These are phyloP conservation scores for Exophiala sideris DNA, from an alignment of 2,329 filamentous ascomycete genomes.

Conservation along the genomic window DNA sequence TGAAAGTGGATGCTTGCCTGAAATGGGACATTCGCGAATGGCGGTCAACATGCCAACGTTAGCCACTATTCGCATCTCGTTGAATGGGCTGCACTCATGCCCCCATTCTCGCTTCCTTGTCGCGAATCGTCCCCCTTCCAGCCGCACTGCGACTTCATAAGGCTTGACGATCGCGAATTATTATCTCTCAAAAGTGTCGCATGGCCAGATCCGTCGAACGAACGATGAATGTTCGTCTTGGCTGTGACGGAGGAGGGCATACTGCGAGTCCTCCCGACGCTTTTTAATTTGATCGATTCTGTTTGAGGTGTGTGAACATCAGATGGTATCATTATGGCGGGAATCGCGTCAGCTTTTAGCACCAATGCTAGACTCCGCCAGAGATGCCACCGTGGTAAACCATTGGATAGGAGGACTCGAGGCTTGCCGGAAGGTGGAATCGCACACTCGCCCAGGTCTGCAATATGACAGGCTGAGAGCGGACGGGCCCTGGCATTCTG, in stretches of 20 bases:
- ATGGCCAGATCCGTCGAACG: no score
- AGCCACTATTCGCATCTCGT: background rate
- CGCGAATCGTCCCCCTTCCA: no score
- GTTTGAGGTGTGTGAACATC: background rate
- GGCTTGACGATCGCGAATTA: no score
- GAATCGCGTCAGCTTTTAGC: constrained; percentile 19
- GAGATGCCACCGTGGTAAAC: background rate
- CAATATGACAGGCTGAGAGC: constrained; percentile 6
- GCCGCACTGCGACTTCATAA: no score
- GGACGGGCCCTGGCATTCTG: background rate
- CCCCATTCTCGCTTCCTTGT: no score
- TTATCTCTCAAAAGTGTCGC: no score
- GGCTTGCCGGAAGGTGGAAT: background rate
- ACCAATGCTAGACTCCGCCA: background rate
- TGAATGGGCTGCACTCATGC: no score
- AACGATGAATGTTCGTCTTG: no score
- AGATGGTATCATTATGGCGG: constrained; percentile 14
- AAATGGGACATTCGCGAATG: background rate
- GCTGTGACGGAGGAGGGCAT: no score
- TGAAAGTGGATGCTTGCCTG: no score
- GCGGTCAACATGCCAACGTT: background rate
- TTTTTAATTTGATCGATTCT: background rate
- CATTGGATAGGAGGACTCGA: constrained; percentile 7
- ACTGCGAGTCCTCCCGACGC: background rate
- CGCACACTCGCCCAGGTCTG: background rate